Evolutionary conservation across 768 basidiomycete species (phyloP).

Genomic region (Porpolomopsis calyptriformis): DNA sequence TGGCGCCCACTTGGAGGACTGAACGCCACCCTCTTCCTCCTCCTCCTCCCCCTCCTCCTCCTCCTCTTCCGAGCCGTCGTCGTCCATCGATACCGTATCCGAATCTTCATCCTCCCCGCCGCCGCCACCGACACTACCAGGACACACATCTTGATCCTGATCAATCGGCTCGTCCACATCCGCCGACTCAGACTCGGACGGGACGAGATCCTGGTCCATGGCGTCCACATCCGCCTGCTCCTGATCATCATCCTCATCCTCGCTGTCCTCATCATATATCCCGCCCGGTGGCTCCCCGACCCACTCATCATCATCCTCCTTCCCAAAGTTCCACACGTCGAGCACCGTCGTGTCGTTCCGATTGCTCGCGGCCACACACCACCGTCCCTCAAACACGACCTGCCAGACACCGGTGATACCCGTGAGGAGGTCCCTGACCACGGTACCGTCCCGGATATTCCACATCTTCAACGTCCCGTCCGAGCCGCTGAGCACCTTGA

Average conservation of each 20-base stretch:
- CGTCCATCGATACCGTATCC: constrained; percentile 22
- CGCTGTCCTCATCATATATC: constrained; percentile 61
- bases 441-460: constrained; percentile 81
- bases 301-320: constrained; percentile 69
- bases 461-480: constrained; percentile 98
- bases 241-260: constrained; percentile 37
- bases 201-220: constrained; percentile 59
- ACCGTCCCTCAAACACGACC: constrained; percentile 87
- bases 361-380: constrained; percentile 92
- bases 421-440: constrained; percentile 79
- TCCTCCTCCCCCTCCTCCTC: no score
- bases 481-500: constrained; percentile 89
- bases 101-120: constrained; percentile 14
- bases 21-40: constrained; percentile 18
- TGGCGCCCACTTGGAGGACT: constrained; percentile 22
- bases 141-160: no score
- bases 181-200: constrained; percentile 33
- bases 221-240: constrained; percentile 56
- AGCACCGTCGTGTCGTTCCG: constrained; percentile 65
- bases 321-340: constrained; percentile 87
- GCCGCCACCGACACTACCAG: no score
- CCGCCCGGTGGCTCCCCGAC: constrained; percentile 68
- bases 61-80: no score
- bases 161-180: constrained; percentile 15
- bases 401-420: constrained; percentile 97